Conservation (phyloP, 1,284 basidiomycete genomes). For the Microbotryomycetes sp. region DNA sequence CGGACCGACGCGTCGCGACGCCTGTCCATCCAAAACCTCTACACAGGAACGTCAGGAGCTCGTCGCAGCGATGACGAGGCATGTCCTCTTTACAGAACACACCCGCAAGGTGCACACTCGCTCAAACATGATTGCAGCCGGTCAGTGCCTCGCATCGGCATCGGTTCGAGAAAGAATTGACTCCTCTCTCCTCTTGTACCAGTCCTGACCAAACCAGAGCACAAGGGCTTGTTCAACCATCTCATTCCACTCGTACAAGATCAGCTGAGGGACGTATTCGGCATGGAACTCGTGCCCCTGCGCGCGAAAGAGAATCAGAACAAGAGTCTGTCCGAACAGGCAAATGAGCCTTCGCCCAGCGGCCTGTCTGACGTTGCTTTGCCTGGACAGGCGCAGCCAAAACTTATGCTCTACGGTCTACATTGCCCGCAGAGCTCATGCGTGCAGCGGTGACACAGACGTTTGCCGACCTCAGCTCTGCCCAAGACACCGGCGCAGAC, state of each 20-base stretch:
- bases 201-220: conserved; percentile 20
- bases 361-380: background rate
- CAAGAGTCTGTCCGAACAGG: conserved; percentile 15
- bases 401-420: conserved; percentile 22
- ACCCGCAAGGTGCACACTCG: conserved; percentile 12
- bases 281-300: conserved; percentile 25
- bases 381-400: conserved; percentile 8
- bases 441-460: background rate
- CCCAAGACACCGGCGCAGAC: background rate
- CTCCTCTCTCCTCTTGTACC: background rate
- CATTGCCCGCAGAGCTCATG: conserved; percentile 14
- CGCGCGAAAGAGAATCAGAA: conserved; percentile 13
- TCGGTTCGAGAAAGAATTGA: background rate
- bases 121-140: conserved; percentile 21
- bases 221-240: conserved; percentile 10
- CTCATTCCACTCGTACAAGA: conserved; percentile 23
- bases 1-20: background rate
- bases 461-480: background rate
- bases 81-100: conserved; percentile 21
- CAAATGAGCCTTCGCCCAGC: background rate
- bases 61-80: conserved; percentile 18
- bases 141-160: background rate
- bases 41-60: conserved; percentile 24
- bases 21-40: background rate
- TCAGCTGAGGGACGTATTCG: conserved; percentile 14